These are phyloP conservation scores for Parathielavia hyrcaniae DNA, from an alignment of 495 filamentous ascomycete genomes.

Conservation along the genomic window DNA sequence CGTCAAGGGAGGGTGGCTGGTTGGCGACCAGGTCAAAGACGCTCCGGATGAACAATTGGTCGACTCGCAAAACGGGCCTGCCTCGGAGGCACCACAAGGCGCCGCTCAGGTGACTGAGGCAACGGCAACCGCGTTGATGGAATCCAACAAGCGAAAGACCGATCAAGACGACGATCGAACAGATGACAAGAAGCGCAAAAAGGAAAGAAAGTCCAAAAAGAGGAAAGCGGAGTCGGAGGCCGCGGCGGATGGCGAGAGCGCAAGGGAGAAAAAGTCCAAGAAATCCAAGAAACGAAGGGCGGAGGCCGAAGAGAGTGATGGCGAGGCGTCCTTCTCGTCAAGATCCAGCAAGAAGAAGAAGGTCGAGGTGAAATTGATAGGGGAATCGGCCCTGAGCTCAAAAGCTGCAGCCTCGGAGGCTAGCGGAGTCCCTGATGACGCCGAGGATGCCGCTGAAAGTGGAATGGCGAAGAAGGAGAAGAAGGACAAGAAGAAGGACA, in stretches of 20 bases:
- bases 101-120: not conserved
- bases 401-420: not conserved
- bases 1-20: conserved; percentile 70
- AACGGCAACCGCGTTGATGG: not conserved
- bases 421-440: not conserved
- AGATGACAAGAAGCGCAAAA: conserved; percentile 29
- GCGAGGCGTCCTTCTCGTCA: too few species aligned
- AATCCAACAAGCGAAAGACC: conserved; percentile 25
- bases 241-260: conserved; percentile 23
- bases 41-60: conserved; percentile 12
- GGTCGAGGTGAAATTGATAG: conserved; percentile 19
- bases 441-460: conserved; percentile 13
- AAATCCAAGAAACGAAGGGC: conserved; percentile 35
- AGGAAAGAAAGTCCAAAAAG: conserved; percentile 43
- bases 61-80: not conserved
- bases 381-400: not conserved
- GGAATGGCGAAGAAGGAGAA: conserved; percentile 35
- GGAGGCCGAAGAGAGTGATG: conserved; percentile 20
- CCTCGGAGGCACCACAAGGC: not conserved
- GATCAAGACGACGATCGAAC: conserved; percentile 23
- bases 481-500: conserved; percentile 29
- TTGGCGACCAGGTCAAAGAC: conserved; percentile 49
- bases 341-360: too few species aligned
- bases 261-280: conserved; percentile 32
- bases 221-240: conserved; percentile 33